These are phyloP conservation scores for Rhododendron henanense DNA, from an alignment of 148 eudicot species.

Conservation along the genomic window DNA sequence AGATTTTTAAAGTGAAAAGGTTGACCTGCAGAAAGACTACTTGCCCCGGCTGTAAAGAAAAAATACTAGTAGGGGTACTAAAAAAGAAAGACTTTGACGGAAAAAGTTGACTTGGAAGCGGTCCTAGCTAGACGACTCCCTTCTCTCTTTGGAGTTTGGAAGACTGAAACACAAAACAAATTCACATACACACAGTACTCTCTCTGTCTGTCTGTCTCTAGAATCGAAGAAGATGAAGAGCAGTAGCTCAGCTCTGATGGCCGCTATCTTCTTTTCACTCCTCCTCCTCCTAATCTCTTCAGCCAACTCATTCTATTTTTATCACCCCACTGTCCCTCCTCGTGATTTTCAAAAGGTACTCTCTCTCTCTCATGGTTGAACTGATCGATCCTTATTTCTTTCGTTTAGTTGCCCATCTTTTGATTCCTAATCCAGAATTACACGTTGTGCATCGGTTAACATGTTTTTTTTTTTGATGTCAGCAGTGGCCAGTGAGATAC, in stretches of 20 bases:
- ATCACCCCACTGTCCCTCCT: slow-evolving; percentile 38
- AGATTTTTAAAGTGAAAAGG: too few species aligned
- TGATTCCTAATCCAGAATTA: background rate
- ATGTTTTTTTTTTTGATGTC: too few species aligned
- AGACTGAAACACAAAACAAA: background rate
- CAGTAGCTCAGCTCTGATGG: slow-evolving; percentile 1
- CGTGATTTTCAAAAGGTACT: slow-evolving; percentile 28
- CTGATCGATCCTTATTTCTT: background rate
- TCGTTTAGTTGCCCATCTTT: background rate
- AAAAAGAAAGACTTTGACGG: background rate
- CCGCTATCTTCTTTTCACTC: slow-evolving; percentile 11
- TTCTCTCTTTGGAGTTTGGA: background rate
- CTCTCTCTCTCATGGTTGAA: background rate
- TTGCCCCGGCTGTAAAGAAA: background rate
- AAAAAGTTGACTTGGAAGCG: background rate
- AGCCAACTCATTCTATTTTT: slow-evolving; percentile 34
- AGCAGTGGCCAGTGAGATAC: too few species aligned
- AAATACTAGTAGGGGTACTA: background rate
- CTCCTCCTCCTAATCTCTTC: slow-evolving; percentile 22
- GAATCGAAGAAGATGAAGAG: slow-evolving; percentile 14
- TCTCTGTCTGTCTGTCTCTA: background rate
- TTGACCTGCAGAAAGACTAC: background rate
- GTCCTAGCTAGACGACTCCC: background rate
- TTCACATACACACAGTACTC: background rate
- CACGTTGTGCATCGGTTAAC: too few species aligned